These are phyloP conservation scores for Platismatia glauca DNA, from an alignment of 495 filamentous ascomycete species.

Conservation along the genomic window DNA sequence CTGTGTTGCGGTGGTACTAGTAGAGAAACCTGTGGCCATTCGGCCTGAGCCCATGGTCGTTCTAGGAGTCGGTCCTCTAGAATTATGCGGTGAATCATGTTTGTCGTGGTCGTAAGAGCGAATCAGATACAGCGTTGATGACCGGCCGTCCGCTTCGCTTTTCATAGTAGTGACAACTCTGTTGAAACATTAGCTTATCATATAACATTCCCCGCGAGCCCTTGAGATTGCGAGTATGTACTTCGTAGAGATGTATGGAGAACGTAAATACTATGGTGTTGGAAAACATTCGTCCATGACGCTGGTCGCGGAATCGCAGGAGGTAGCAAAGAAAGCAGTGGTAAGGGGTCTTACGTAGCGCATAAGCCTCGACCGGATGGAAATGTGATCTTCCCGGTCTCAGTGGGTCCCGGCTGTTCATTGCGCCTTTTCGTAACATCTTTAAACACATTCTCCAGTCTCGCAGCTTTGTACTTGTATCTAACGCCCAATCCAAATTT, in stretches of 20 bases:
- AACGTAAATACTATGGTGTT: neutral
- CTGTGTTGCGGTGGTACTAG: neutral
- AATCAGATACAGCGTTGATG: slow-evolving; percentile 11
- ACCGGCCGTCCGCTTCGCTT: neutral
- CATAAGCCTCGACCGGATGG: slow-evolving; percentile 10
- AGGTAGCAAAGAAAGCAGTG: neutral
- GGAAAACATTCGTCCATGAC: neutral
- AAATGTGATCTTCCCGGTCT: slow-evolving; percentile 8
- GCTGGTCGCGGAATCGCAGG: neutral
- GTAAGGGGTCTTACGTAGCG: slow-evolving; percentile 13
- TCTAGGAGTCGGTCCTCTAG: neutral
- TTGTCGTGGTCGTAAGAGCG: slow-evolving; percentile 15
- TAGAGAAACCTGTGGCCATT: neutral
- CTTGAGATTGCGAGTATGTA: neutral
- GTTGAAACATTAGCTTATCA: neutral
- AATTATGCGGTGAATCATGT: neutral
- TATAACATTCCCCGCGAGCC: too few relatives aligned
- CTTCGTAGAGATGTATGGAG: neutral
- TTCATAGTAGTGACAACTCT: neutral
- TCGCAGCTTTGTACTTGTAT: slow-evolving; percentile 12
- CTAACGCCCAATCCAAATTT: neutral
- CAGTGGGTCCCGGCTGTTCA: neutral
- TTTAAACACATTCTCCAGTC: slow-evolving; percentile 14
- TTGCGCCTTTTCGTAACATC: slow-evolving; percentile 18
- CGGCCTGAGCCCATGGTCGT: neutral